phyloP scores from a whole-genome alignment of 441 rosid genomes.

The Erodium trifolium region DNA sequence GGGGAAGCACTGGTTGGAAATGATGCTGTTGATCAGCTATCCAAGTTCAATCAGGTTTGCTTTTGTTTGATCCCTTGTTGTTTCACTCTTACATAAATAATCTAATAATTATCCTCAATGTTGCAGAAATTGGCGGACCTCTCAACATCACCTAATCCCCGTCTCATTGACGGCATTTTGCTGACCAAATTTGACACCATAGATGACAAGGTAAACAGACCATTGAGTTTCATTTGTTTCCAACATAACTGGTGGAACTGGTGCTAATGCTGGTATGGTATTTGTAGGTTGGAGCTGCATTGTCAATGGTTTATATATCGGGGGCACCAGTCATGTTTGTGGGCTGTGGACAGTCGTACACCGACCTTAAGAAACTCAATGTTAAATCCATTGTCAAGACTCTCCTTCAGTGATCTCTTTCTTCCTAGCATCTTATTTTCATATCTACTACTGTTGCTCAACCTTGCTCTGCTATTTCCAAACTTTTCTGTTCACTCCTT shows the following conservation, averaged over 20 bases:
- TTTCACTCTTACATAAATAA: background rate
- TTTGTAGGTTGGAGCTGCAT: slow-evolving; percentile 86
- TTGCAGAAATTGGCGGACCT: slow-evolving; percentile 81
- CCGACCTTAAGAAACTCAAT: slow-evolving; percentile 84
- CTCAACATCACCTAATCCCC: slow-evolving; percentile 58
- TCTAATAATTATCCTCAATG: background rate
- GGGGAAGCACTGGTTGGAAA: slow-evolving; percentile 98
- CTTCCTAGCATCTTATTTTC: background rate
- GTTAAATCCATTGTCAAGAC: slow-evolving; percentile 83
- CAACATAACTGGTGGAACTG: too few species aligned
- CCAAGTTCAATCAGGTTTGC: slow-evolving; percentile 82
- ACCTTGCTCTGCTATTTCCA: background rate
- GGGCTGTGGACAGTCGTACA: slow-evolving; percentile 95
- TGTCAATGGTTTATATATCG: slow-evolving; percentile 89
- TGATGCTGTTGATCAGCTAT: slow-evolving; percentile 91
- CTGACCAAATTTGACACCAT: slow-evolving; percentile 94
- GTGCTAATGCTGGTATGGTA: too few species aligned
- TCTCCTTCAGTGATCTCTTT: slow-evolving; percentile 53
- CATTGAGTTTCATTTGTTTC: too few species aligned
- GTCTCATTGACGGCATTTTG: slow-evolving; percentile 85
- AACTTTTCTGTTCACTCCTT: background rate
- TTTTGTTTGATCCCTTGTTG: slow-evolving; percentile 7
- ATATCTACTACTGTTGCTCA: slow-evolving; percentile 11
- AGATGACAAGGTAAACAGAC: slow-evolving; percentile 71
- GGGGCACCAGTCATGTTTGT: slow-evolving; percentile 98